phyloP scores from a whole-genome alignment of 2,329 filamentous ascomycete species.

The Calonectria montana region DNA sequence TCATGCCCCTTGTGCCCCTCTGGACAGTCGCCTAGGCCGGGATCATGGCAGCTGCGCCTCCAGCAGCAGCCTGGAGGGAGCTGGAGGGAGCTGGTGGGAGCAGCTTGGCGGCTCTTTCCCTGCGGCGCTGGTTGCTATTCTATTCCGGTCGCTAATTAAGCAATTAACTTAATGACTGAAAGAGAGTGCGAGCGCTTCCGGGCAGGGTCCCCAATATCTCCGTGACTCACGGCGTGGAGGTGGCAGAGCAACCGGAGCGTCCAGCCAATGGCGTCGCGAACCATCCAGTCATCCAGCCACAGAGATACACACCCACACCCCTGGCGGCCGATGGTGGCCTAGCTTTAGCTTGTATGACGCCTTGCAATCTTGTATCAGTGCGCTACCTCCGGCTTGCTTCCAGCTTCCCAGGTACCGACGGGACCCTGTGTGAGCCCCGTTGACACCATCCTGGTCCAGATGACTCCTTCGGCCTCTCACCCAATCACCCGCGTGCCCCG shows the following conservation, averaged over 20 bases:
- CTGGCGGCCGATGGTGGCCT: conserved; percentile 15
- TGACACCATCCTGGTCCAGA: conserved; percentile 37
- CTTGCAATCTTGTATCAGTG: conserved; percentile 7
- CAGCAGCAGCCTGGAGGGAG: background rate
- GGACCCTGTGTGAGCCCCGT: conserved; percentile 2
- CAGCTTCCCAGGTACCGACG: conserved; percentile 8
- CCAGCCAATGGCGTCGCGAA: background rate
- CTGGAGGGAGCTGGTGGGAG: background rate
- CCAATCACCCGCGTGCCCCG: conserved; percentile 31
- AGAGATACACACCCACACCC: conserved; percentile 2
- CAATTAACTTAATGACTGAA: background rate
- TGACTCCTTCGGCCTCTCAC: conserved; percentile 36
- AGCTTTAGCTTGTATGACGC: background rate
- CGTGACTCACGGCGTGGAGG: conserved; percentile 17
- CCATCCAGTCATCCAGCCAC: conserved; percentile 8
- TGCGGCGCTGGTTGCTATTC: background rate
- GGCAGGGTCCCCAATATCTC: background rate
- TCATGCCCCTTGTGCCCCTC: background rate
- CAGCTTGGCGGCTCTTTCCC: background rate
- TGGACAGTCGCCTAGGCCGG: background rate
- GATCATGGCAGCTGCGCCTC: background rate
- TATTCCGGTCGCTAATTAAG: background rate
- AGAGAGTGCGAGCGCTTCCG: background rate
- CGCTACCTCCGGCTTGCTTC: conserved; percentile 1
- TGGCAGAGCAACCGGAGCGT: conserved; percentile 8